These are phyloP conservation scores for Bombardia bombarda DNA, from an alignment of 495 filamentous ascomycete genomes.

Conservation along the genomic window DNA sequence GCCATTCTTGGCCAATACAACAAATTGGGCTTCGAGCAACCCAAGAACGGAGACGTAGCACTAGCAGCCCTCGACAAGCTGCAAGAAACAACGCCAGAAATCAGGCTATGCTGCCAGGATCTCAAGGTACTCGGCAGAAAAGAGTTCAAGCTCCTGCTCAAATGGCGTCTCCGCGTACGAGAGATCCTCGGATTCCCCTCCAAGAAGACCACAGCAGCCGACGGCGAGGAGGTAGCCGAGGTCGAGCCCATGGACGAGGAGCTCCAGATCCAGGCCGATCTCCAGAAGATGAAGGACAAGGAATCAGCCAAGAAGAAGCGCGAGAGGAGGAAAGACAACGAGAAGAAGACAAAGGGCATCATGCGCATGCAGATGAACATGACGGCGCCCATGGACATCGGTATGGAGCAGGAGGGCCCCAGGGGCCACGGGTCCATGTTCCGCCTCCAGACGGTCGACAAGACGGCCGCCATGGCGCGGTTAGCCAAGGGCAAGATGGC, in stretches of 20 bases:
- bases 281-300: constrained; percentile 72
- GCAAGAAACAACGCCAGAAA: constrained; percentile 88
- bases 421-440: constrained; percentile 76
- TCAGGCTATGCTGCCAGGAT: constrained; percentile 77
- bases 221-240: constrained; percentile 66
- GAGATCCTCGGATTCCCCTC: constrained; percentile 83
- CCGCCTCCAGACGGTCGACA: constrained; percentile 68
- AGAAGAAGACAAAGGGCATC: constrained; percentile 83
- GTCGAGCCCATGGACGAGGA: constrained; percentile 91
- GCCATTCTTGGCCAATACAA: constrained; percentile 88
- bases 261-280: constrained; percentile 75
- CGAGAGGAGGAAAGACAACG: constrained; percentile 74
- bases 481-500: constrained; percentile 74
- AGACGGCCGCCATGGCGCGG: constrained; percentile 57
- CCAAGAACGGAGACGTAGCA: constrained; percentile 72
- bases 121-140: constrained; percentile 86
- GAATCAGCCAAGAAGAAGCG: constrained; percentile 68
- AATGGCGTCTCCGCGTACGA: constrained; percentile 83
- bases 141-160: constrained; percentile 87
- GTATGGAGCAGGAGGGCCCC: constrained; percentile 80
- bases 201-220: constrained; percentile 52
- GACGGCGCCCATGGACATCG: constrained; percentile 92
- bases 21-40: constrained; percentile 70
- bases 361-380: constrained; percentile 94
- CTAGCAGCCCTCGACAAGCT: constrained; percentile 77